phyloP scores from a whole-genome alignment of 345 rosid genomes.

The Acer negundo region DNA sequence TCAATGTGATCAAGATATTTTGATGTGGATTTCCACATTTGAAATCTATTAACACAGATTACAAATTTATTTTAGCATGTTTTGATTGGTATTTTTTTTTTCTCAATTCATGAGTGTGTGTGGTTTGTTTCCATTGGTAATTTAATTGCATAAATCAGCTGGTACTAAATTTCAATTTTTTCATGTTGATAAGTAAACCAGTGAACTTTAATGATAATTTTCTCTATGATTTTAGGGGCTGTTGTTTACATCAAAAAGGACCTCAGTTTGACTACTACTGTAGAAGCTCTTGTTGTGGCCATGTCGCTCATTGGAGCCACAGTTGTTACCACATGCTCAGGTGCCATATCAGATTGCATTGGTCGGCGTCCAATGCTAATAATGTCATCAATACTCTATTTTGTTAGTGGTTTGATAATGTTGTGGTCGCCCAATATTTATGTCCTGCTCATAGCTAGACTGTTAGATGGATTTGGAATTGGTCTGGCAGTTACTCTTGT shows the following conservation, averaged over 20 bases:
- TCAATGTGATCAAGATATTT: constrained; percentile 1
- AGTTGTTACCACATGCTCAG: constrained; percentile 87
- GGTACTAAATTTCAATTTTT: neutral
- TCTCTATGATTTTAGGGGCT: constrained; percentile 56
- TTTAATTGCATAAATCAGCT: neutral
- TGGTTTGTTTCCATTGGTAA: neutral
- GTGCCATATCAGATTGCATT: constrained; percentile 86
- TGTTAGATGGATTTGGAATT: constrained; percentile 87
- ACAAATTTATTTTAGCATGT: neutral
- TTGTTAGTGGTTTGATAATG: constrained; percentile 86
- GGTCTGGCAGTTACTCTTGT: constrained; percentile 92
- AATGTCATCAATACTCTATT: constrained; percentile 69
- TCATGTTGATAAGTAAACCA: neutral
- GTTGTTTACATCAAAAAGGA: constrained; percentile 83
- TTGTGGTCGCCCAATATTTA: constrained; percentile 92
- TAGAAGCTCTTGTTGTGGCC: constrained; percentile 94
- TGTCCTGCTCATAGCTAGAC: constrained; percentile 78
- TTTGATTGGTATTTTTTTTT: no score
- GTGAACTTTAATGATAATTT: constrained; percentile 15
- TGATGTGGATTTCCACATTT: neutral
- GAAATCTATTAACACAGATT: neutral
- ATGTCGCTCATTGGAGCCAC: constrained; percentile 96
- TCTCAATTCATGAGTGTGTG: neutral
- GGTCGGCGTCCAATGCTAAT: constrained; percentile 99
- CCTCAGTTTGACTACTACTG: constrained; percentile 54